Base-by-base conservation (phyloP, 2,329 filamentous ascomycete species). In the Chaetomiaceae sp. region DNA sequence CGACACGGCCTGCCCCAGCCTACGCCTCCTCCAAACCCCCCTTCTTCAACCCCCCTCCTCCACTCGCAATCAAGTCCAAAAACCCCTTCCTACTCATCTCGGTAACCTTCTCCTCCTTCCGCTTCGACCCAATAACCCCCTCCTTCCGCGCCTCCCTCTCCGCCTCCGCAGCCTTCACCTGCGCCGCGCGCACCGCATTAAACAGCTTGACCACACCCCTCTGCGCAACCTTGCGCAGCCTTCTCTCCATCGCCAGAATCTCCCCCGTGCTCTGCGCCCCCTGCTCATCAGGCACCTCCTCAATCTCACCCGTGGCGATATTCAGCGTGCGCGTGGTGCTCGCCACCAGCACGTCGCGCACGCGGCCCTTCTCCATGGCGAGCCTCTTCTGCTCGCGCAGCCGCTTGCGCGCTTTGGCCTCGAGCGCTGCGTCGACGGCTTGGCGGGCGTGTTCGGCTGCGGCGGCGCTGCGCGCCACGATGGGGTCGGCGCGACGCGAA, bases 51-150 rank as follows among this genome's bases (percentile, higher is more conserved):
- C 74, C 75, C 1, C 81, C 80, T 11, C 82, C 82, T 19, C 82
- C 81, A 2, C 78, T 80, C 4, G 82, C 81, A 68, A 99, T 96
- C 69, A 97, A 73, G 57, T 97, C 92, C 69, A 99, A 72, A 73
- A 97, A 99, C 0, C 92, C 91, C 74, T 96, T 89, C 75, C 95
- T 95, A 69, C 88, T 95, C 85, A 99, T 94, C 77, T 97, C 91
- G 61, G 89, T 94, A 48, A 95, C 78, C 74, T 87, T 91, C 72
- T 95, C 90, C 72, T 95, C 87, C 60, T 90, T 83, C 70, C 88
- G 83, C 57, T 80, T 81, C 65, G 90, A 83, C 1, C 92, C 92
- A 29, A 96, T 80, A 0, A 95, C 76, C 3, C 90, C 88, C 56
- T 85, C 81, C 61, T 83, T 83, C 70, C 82, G 81, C 45, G 83